A percentile compares a stretch with the other conserved stretches of the same genome.
Conservation (phyloP, 208 protist genomes). For the Crithidia thermophila region DNA sequence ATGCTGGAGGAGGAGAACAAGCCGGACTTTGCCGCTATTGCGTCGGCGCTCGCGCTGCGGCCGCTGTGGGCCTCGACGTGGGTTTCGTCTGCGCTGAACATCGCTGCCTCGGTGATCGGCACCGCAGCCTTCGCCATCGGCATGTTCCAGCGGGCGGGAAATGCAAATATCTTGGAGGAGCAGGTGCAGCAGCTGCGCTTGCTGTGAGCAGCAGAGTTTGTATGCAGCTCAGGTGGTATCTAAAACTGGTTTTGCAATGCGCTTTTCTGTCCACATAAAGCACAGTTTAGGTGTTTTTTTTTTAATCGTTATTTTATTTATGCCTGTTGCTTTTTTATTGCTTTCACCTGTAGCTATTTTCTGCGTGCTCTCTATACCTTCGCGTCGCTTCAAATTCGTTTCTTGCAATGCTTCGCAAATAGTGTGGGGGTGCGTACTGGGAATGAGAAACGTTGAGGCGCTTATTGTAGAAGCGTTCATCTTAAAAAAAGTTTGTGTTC, state of each 20-base stretch:
- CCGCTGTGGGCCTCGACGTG: conserved; percentile 36
- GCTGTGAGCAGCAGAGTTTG: too few relatives aligned
- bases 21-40: conserved; percentile 39
- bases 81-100: conserved; percentile 28
- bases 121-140: conserved; percentile 53
- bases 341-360: background rate
- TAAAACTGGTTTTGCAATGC: background rate
- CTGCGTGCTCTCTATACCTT: background rate
- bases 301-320: background rate
- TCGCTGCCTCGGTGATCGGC: conserved; percentile 38
- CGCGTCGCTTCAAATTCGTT: background rate
- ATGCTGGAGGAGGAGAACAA: background rate
- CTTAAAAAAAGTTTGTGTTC: too few relatives aligned
- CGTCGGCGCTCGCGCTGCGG: conserved; percentile 32
- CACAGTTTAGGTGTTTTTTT: background rate
- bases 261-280: background rate
- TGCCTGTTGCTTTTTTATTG: conserved; percentile 16
- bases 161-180: conserved; percentile 69
- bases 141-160: conserved; percentile 70
- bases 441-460: too few relatives aligned
- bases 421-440: too few relatives aligned
- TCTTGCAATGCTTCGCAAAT: too few relatives aligned
- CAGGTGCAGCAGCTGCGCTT: conserved; percentile 40
- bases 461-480: too few relatives aligned
- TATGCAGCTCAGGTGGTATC: background rate